Conservation (phyloP, 257 asterid genomes). For the Thymus mandschuricus region DNA sequence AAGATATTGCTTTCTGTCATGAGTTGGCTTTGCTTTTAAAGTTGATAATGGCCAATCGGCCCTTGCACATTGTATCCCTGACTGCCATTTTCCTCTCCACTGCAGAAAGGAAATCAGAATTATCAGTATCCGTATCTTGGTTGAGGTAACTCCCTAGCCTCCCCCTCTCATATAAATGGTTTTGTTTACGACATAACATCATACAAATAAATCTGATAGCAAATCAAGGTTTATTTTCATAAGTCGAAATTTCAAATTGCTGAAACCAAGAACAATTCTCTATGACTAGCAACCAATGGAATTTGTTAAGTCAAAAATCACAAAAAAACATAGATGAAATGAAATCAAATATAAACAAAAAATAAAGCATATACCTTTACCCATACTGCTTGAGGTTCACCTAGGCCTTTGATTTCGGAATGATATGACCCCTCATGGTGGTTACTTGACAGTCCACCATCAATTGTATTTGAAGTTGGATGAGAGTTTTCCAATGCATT, state of each 20-base stretch:
- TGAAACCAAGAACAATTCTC: neutral
- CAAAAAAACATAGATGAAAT: neutral
- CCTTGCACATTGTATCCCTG: slow-evolving; percentile 93
- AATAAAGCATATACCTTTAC: slow-evolving; percentile 66
- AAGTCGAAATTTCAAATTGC: neutral
- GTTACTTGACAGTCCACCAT: slow-evolving; percentile 42
- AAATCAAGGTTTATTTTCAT: neutral
- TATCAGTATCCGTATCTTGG: slow-evolving; percentile 28
- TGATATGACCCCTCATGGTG: slow-evolving; percentile 50
- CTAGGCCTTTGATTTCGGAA: slow-evolving; percentile 53
- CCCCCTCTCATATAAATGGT: neutral
- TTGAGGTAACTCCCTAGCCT: neutral
- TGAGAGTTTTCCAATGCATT: slow-evolving; percentile 38
- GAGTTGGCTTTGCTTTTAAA: slow-evolving; percentile 93
- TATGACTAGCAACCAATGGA: slow-evolving; percentile 11
- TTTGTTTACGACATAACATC: slow-evolving; percentile 7
- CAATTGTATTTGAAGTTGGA: slow-evolving; percentile 42
- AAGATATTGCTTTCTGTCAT: slow-evolving; percentile 86
- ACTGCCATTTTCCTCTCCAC: slow-evolving; percentile 99
- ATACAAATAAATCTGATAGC: slow-evolving; percentile 16
- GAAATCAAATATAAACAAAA: neutral
- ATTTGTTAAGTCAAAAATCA: neutral
- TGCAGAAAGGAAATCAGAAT: slow-evolving; percentile 38
- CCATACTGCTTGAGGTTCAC: slow-evolving; percentile 90
- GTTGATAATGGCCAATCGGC: slow-evolving; percentile 95